A percentile compares a stretch with the other conserved stretches of the same genome.
Conservation (phyloP, 2,329 filamentous ascomycete species). For the Trichoderma brevicompactum region DNA sequence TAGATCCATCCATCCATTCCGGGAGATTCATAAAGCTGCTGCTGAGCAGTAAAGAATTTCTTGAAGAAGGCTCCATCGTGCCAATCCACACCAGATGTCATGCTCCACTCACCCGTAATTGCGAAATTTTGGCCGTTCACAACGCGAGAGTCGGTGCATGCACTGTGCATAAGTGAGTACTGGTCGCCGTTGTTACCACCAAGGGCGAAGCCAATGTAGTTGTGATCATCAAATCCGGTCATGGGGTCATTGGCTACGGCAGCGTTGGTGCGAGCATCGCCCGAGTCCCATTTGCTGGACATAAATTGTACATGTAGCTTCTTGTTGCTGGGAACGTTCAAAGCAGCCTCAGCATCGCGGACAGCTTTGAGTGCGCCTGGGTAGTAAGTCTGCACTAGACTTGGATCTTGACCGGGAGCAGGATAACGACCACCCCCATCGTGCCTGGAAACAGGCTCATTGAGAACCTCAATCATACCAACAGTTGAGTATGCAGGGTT, state of each 20-base stretch:
- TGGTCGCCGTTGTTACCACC: conserved; percentile 30
- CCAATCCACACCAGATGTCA: conserved; percentile 53
- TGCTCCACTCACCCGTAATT: conserved; percentile 62
- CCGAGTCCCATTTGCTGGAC: conserved; percentile 58
- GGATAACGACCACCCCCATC: conserved; percentile 33
- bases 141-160: conserved; percentile 53
- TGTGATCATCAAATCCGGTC: conserved; percentile 60
- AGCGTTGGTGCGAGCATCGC: conserved; percentile 36
- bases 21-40: conserved; percentile 56
- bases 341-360: conserved; percentile 33
- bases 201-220: conserved; percentile 45
- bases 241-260: conserved; percentile 46
- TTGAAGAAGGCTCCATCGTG: conserved; percentile 54
- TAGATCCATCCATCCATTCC: conserved; percentile 58
- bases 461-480: conserved; percentile 62
- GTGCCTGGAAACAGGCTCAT: conserved; percentile 46
- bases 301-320: conserved; percentile 53
- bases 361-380: conserved; percentile 35
- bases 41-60: conserved; percentile 61
- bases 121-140: conserved; percentile 42
- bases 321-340: conserved; percentile 31
- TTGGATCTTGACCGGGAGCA: conserved; percentile 34
- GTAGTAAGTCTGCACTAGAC: conserved; percentile 34
- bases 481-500: conserved; percentile 57
- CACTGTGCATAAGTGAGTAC: conserved; percentile 34